Conservation (phyloP, 192 early-diverging fungal species). For the Rhizophagus prolifer region DNA sequence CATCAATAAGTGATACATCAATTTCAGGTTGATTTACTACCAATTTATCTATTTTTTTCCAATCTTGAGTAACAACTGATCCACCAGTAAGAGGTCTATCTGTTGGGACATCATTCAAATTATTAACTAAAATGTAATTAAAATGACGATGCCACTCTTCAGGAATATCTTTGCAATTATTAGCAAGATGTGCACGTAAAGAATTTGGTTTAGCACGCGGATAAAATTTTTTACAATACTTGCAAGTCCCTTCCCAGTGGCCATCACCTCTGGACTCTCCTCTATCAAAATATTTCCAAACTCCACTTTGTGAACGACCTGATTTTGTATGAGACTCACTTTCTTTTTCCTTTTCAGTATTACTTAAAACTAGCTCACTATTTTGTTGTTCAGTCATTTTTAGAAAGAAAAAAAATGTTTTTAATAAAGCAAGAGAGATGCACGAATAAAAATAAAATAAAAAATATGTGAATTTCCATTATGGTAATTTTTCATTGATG, state of each 20-base stretch:
- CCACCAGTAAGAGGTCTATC: neutral
- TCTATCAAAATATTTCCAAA: neutral
- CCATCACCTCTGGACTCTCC: neutral
- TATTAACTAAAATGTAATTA: conserved; percentile 1
- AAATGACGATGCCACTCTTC: neutral
- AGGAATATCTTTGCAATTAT: neutral
- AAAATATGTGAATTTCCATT: neutral
- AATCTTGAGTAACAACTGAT: neutral
- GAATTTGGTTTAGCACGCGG: neutral
- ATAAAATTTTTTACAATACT: neutral
- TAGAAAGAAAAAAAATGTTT: neutral
- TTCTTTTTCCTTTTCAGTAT: neutral
- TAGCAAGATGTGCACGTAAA: neutral
- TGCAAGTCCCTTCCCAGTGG: neutral
- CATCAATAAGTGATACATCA: neutral
- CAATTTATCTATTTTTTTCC: neutral
- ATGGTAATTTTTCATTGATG: neutral
- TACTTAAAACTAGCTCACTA: neutral
- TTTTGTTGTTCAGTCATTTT: neutral
- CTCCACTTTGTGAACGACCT: neutral
- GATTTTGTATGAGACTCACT: neutral
- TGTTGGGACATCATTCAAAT: neutral
- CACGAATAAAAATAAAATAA: neutral
- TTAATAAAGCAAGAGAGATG: neutral
- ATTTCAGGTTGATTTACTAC: neutral